Conservation (phyloP, 129 eudicot species). For the Pulicaria dysenterica region DNA sequence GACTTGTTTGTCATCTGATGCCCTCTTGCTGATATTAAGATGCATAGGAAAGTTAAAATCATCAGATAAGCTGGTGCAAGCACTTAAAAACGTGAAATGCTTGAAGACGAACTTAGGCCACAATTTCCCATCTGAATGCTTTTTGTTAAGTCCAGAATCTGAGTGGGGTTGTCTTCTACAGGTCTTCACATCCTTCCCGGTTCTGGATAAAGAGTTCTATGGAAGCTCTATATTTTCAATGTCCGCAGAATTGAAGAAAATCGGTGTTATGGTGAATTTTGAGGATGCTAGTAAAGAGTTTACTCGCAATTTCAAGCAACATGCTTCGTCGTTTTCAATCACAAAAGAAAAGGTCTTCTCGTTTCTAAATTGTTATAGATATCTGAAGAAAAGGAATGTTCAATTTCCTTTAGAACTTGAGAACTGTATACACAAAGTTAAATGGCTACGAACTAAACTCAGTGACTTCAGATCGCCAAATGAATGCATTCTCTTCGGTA, state of each 20-base stretch:
- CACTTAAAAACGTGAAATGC: conserved; percentile 31
- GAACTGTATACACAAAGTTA: conserved; percentile 34
- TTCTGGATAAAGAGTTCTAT: conserved; percentile 41
- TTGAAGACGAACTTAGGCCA: conserved; percentile 47
- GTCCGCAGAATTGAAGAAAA: conserved; percentile 29
- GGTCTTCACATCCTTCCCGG: conserved; percentile 42
- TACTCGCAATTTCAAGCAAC: conserved; percentile 38
- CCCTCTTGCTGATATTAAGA: conserved; percentile 30
- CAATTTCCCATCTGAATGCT: conserved; percentile 44
- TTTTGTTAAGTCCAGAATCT: conserved; percentile 32
- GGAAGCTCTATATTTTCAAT: conserved; percentile 26
- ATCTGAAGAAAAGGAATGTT: neutral
- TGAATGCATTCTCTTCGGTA: conserved; percentile 42
- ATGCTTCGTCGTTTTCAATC: conserved; percentile 31
- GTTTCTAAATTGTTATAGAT: conserved; percentile 35
- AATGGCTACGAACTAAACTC: conserved; percentile 58
- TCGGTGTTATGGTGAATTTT: conserved; percentile 47
- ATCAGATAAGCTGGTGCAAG: conserved; percentile 31
- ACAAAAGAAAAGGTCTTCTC: conserved; percentile 29
- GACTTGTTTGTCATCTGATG: conserved; percentile 17
- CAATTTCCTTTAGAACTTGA: conserved; percentile 34
- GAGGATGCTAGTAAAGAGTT: conserved; percentile 41
- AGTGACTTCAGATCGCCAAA: conserved; percentile 46
- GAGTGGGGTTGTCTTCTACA: conserved; percentile 54
- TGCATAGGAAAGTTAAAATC: conserved; percentile 26